phyloP scores from a whole-genome alignment of 2,329 filamentous ascomycete species.

The Sclerotiophoma versabilis region DNA sequence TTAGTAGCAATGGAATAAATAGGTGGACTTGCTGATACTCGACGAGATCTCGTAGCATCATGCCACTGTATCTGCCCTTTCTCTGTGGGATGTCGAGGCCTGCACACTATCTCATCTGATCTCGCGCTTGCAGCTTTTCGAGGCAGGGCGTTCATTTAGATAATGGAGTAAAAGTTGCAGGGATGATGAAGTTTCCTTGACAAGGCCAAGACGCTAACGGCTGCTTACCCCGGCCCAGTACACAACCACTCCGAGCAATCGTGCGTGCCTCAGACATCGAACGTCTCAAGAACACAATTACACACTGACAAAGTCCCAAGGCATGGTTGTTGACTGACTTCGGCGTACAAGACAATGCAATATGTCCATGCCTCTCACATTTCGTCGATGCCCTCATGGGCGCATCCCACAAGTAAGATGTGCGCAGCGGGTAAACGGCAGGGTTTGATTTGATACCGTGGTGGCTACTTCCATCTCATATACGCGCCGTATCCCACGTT shows the following conservation, averaged over 20 bases:
- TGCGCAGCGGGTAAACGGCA: constrained; percentile 6
- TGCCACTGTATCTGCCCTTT: too few species aligned
- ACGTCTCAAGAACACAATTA: constrained; percentile 24
- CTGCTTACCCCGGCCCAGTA: too few species aligned
- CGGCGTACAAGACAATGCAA: neutral
- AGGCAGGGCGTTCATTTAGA: too few species aligned
- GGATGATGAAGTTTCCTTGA: neutral
- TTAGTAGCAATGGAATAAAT: constrained; percentile 1
- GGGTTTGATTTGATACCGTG: constrained; percentile 14
- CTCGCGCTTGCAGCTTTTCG: too few species aligned
- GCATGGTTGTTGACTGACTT: neutral
- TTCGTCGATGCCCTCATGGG: neutral
- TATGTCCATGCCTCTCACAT: neutral
- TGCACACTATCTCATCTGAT: too few species aligned
- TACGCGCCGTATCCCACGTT: constrained; percentile 35
- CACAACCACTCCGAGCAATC: neutral
- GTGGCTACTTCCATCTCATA: constrained; percentile 30
- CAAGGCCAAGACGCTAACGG: constrained; percentile 3
- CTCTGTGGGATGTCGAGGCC: neutral
- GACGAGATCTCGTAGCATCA: neutral
- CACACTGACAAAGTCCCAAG: neutral
- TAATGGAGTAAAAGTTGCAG: too few species aligned
- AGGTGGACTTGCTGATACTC: neutral
- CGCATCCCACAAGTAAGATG: neutral
- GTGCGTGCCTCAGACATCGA: constrained; percentile 24